Base-by-base conservation (phyloP, 139 green algal genomes). In the Nannochloris sp. region DNA sequence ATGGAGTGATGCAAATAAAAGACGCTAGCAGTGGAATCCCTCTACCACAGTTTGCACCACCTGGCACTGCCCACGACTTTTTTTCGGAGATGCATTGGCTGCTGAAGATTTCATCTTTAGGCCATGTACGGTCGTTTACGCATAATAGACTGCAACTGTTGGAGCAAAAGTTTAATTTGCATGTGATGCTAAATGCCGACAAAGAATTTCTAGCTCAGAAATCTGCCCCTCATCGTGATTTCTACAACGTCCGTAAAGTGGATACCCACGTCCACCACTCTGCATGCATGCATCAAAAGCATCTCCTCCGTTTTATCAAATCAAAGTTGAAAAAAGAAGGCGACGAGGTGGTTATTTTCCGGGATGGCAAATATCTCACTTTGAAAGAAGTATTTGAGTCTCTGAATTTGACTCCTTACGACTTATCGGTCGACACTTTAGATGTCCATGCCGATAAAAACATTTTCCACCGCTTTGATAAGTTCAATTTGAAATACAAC, bases 201-300 rank as follows among this genome's bases (percentile, higher is more conserved):
- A 93, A 95, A 72, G 95, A 99, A 81, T 96, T 96, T 73, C 67
- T 96, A 25, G 90, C 88, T 3, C 94, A 98, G 82, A 99, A 99
- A 81, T 74, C 67, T 4, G 93, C 92, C 23, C 91, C 94, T 6
- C 95, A 99, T 79, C 73, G 92, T n/a, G 90, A 99, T 81, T 98
- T 99, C 66, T 99, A 99, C 87, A 99, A 99, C 79, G 90, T 99
- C 32, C 83, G 94, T 65, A 99, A 99, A 86, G 90, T 87, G 23
- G 58, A 62, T 46, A 61, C 56, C 27, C 92, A 98, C 76, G 88
- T 98, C 56, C 92, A 98, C 77, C 92, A 98, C 84, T 54, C 27
- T 54, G 89, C 94, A 6, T 99, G 94, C 85, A 99, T 99, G 95
- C 95, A 99, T 80, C 95, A 99, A 87, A 99, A 99, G 83, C 95